Conservation (phyloP, 441 rosid genomes). For the Cnidoscolus chayamansa region DNA sequence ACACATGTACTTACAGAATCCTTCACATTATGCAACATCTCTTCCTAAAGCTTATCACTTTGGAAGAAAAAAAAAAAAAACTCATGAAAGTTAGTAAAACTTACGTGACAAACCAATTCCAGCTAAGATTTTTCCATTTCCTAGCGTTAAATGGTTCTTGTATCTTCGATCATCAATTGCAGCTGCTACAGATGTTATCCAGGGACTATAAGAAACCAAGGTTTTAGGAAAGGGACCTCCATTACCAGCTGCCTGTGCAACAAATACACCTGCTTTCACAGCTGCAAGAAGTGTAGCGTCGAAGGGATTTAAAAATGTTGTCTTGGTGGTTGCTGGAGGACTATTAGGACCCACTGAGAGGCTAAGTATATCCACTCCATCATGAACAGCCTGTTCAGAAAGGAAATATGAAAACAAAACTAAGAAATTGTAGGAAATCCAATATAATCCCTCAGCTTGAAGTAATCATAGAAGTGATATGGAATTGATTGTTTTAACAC, state of each 20-base stretch:
- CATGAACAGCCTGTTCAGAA: slow-evolving; percentile 84
- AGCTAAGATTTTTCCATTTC: slow-evolving; percentile 79
- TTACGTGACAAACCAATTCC: slow-evolving; percentile 89
- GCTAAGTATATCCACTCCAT: slow-evolving; percentile 95
- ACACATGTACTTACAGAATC: too few species aligned
- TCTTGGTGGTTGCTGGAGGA: slow-evolving; percentile 83
- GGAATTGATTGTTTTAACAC: not conserved
- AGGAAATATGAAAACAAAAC: not conserved
- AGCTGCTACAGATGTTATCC: slow-evolving; percentile 96
- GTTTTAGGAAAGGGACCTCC: slow-evolving; percentile 98
- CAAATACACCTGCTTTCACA: slow-evolving; percentile 96
- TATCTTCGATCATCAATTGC: slow-evolving; percentile 97
- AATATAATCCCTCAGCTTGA: slow-evolving; percentile 1
- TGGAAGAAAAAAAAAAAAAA: slow-evolving; percentile 13
- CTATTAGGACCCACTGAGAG: slow-evolving; percentile 99
- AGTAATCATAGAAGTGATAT: slow-evolving; percentile 13
- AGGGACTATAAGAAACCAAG: slow-evolving; percentile 91
- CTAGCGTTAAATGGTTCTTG: slow-evolving; percentile 82
- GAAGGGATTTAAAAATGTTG: slow-evolving; percentile 88
- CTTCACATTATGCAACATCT: too few species aligned
- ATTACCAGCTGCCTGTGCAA: slow-evolving; percentile 97
- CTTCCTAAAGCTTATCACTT: slow-evolving; percentile 6
- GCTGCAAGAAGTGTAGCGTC: slow-evolving; percentile 96
- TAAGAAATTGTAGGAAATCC: not conserved
- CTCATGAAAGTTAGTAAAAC: slow-evolving; percentile 25